A percentile compares a stretch with the other conserved stretches of the same genome.
These are phyloP conservation scores for Penicillium pancosmium DNA, from an alignment of 495 filamentous ascomycete species.

Conservation along the genomic window DNA sequence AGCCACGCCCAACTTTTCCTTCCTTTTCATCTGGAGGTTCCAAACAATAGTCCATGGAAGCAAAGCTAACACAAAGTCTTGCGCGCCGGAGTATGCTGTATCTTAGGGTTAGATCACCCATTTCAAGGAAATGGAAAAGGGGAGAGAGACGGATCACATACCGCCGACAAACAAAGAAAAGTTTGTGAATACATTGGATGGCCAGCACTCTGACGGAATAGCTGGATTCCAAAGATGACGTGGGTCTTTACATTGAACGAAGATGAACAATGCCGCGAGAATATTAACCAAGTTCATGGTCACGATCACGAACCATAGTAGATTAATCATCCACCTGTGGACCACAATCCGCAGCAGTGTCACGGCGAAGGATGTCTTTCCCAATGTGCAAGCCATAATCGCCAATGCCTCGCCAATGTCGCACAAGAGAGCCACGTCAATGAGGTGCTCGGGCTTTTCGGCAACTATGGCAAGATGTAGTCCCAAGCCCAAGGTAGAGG, in stretches of 20 bases:
- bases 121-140: not conserved
- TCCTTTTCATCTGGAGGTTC: slow-evolving; percentile 28
- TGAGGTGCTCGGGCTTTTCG: slow-evolving; percentile 20
- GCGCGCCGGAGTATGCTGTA: slow-evolving; percentile 27
- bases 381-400: slow-evolving; percentile 27
- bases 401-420: slow-evolving; percentile 24
- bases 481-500: slow-evolving; percentile 21
- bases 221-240: slow-evolving; percentile 22
- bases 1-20: slow-evolving; percentile 26
- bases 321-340: slow-evolving; percentile 20
- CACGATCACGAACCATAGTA: slow-evolving; percentile 26
- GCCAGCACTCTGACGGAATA: slow-evolving; percentile 29
- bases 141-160: not conserved
- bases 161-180: slow-evolving; percentile 27
- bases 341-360: slow-evolving; percentile 26
- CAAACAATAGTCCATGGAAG: slow-evolving; percentile 27
- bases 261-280: slow-evolving; percentile 22
- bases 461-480: slow-evolving; percentile 21
- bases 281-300: slow-evolving; percentile 27
- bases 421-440: slow-evolving; percentile 24
- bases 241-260: slow-evolving; percentile 25
- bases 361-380: slow-evolving; percentile 27
- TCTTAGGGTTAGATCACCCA: slow-evolving; percentile 4
- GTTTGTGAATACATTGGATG: slow-evolving; percentile 21
- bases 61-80: slow-evolving; percentile 24